Evolutionary conservation across 768 basidiomycete genomes (phyloP).

Genomic region (Amanita exitialis): DNA sequence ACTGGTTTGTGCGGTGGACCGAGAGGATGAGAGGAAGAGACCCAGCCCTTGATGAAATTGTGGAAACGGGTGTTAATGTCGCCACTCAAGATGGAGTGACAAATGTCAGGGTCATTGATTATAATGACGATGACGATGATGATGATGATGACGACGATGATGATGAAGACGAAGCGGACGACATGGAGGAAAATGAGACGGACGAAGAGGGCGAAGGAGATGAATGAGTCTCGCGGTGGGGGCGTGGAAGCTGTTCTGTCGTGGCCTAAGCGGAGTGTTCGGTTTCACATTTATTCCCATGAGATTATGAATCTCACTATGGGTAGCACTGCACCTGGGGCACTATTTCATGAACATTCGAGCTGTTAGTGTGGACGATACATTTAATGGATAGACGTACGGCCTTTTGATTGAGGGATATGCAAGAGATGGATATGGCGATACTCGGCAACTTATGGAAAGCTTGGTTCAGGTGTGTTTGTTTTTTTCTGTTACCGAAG

Average conservation of each 20-base stretch:
- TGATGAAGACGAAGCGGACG: constrained; percentile 15
- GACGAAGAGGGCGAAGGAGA: constrained; percentile 6
- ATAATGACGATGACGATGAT: constrained; percentile 11
- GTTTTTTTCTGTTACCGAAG: neutral
- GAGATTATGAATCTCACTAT: neutral
- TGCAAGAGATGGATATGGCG: neutral
- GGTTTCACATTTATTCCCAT: neutral
- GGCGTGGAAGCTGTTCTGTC: neutral
- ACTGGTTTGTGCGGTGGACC: constrained; percentile 26
- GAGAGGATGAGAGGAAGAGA: constrained; percentile 24
- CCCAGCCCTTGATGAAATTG: constrained; percentile 25
- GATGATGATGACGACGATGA: constrained; percentile 14
- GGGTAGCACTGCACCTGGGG: neutral
- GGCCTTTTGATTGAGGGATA: neutral
- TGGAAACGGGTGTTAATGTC: constrained; percentile 23
- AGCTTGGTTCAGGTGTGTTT: neutral
- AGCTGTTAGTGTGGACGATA: neutral
- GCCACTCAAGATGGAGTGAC: constrained; percentile 7
- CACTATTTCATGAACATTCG: neutral
- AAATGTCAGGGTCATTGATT: constrained; percentile 14
- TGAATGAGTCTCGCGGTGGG: neutral
- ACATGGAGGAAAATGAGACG: constrained; percentile 12
- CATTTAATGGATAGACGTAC: neutral
- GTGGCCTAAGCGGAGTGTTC: neutral
- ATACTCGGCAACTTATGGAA: neutral